These are phyloP conservation scores for Taxawa tesnikishii DNA, from an alignment of 2,329 filamentous ascomycete genomes.

Conservation along the genomic window DNA sequence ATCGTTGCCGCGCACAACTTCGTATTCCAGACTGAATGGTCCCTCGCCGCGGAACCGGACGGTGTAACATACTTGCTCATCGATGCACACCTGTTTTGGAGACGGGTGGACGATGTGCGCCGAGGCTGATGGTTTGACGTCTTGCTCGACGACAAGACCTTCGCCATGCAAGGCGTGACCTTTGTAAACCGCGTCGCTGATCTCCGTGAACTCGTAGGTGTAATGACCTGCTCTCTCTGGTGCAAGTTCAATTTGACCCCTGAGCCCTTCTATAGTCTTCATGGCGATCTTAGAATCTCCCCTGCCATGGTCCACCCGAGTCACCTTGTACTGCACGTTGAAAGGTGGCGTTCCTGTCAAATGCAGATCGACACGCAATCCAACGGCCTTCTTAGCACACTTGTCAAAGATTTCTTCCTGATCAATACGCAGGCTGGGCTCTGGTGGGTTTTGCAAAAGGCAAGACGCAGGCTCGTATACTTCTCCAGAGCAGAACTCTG, in stretches of 20 bases:
- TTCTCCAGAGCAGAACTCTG: slow-evolving; percentile 73
- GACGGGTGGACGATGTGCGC: slow-evolving; percentile 52
- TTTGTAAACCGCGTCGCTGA: slow-evolving; percentile 74
- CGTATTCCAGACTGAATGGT: slow-evolving; percentile 85
- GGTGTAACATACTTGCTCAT: slow-evolving; percentile 63
- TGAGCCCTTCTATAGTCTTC: slow-evolving; percentile 54
- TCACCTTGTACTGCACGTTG: slow-evolving; percentile 63
- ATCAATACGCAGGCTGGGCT: slow-evolving; percentile 64
- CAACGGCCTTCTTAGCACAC: slow-evolving; percentile 87
- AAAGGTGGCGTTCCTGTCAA: slow-evolving; percentile 90
- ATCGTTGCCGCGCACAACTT: slow-evolving; percentile 80
- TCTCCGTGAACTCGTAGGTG: slow-evolving; percentile 69
- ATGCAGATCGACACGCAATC: slow-evolving; percentile 77
- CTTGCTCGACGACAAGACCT: slow-evolving; percentile 62
- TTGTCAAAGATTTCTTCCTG: slow-evolving; percentile 83
- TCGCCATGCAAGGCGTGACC: slow-evolving; percentile 49
- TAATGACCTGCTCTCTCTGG: slow-evolving; percentile 75
- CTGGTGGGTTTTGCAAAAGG: slow-evolving; percentile 77
- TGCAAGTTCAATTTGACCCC: slow-evolving; percentile 73
- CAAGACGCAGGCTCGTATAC: slow-evolving; percentile 92
- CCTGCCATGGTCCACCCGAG: slow-evolving; percentile 47
- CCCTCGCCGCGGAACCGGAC: slow-evolving; percentile 68
- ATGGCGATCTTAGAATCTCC: too few species aligned
- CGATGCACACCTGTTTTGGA: slow-evolving; percentile 61
- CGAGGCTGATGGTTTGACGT: slow-evolving; percentile 84